Conservation (phyloP, 2,329 filamentous ascomycete genomes). For the Trichothecium roseum region DNA sequence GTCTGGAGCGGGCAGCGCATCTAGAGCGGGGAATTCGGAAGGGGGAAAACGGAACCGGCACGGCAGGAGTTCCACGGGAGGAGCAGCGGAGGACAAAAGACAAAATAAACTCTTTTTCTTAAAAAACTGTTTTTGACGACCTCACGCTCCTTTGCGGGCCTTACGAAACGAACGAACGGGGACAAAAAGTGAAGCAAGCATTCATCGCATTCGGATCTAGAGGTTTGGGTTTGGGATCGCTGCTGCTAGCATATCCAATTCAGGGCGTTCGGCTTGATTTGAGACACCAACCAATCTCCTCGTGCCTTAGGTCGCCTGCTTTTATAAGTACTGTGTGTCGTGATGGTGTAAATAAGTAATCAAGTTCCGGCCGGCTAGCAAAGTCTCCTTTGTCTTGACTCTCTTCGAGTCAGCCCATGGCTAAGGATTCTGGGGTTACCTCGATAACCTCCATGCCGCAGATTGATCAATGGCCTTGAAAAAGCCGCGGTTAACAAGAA, state of each 20-base stretch:
- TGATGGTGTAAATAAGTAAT: background rate
- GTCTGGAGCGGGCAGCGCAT: slow-evolving; percentile 72
- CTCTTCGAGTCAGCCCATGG: slow-evolving; percentile 23
- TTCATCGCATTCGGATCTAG: too few species aligned
- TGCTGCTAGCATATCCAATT: slow-evolving; percentile 34
- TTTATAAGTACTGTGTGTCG: background rate
- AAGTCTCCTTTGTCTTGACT: slow-evolving; percentile 42
- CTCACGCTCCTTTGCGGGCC: too few species aligned
- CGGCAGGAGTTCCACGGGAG: too few species aligned
- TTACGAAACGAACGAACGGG: too few species aligned
- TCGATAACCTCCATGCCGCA: slow-evolving; percentile 49
- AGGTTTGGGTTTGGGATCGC: slow-evolving; percentile 19
- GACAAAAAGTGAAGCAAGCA: too few species aligned
- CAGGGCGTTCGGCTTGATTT: slow-evolving; percentile 36
- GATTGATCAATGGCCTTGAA: slow-evolving; percentile 45
- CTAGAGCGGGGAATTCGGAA: slow-evolving; percentile 2
- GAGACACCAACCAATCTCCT: slow-evolving; percentile 12
- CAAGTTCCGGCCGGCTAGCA: slow-evolving; percentile 37
- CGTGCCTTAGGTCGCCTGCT: background rate
- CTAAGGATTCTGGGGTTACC: slow-evolving; percentile 46
- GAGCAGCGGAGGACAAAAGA: too few species aligned
- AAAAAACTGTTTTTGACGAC: too few species aligned
- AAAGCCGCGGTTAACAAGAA: slow-evolving; percentile 49
- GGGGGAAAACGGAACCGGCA: too few species aligned
- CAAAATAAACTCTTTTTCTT: too few species aligned